These are phyloP conservation scores for Clavispora fructus DNA, from an alignment of 805 yeast species.

Conservation along the genomic window DNA sequence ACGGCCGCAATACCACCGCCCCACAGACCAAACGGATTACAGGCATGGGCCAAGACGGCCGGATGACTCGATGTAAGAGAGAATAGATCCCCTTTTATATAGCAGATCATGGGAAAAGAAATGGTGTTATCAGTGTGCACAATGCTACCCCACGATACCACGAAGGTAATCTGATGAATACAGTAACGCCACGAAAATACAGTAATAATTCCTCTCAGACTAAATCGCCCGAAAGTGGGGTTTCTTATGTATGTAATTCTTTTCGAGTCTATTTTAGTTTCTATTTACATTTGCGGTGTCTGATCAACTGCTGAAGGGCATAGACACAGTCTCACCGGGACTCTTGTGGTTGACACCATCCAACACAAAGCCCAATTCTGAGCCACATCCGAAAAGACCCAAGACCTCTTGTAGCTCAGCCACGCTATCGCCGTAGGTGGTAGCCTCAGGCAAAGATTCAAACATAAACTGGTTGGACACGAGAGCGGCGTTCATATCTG, in stretches of 20 bases:
- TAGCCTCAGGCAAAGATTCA: slow-evolving; percentile 31
- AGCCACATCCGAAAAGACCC: slow-evolving; percentile 14
- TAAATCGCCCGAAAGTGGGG: too few relatives aligned
- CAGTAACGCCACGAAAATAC: too few relatives aligned
- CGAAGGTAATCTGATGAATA: too few relatives aligned
- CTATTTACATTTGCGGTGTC: background rate
- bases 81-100: slow-evolving; percentile 58
- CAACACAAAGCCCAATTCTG: slow-evolving; percentile 11
- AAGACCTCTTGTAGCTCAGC: slow-evolving; percentile 6
- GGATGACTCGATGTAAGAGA: slow-evolving; percentile 23
- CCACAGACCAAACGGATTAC: slow-evolving; percentile 77
- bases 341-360: slow-evolving; percentile 12
- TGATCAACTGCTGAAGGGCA: background rate
- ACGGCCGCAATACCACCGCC: slow-evolving; percentile 77
- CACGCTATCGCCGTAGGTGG: slow-evolving; percentile 11
- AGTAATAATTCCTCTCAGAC: too few relatives aligned
- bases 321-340: slow-evolving; percentile 12
- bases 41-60: slow-evolving; percentile 65
- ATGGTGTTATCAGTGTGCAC: background rate
- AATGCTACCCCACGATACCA: background rate
- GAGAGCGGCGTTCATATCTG: background rate
- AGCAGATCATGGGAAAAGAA: slow-evolving; percentile 29
- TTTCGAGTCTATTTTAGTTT: too few relatives aligned
- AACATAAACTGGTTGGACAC: slow-evolving; percentile 15
- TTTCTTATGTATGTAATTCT: too few relatives aligned